Evolutionary conservation across 768 basidiomycete genomes (phyloP).

Genomic region (Mrakia frigida): DNA sequence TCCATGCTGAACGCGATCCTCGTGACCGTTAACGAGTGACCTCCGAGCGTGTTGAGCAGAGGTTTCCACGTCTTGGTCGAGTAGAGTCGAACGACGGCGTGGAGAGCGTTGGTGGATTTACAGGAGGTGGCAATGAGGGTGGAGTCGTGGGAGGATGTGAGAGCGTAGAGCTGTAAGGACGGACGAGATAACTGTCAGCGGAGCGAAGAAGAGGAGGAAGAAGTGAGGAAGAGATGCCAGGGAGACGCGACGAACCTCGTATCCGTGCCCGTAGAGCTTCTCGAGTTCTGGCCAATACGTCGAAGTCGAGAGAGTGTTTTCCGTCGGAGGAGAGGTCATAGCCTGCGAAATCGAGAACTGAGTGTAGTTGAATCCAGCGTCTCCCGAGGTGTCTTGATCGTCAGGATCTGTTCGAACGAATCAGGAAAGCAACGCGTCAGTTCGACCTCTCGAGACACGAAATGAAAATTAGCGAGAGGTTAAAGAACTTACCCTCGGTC

Average conservation of each 20-base stretch:
- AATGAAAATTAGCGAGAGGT: not conserved
- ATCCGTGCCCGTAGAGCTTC: constrained; percentile 96
- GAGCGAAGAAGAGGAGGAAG: not conserved
- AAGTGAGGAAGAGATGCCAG: not conserved
- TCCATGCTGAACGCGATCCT: constrained; percentile 83
- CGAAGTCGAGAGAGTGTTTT: constrained; percentile 76
- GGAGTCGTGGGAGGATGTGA: constrained; percentile 67
- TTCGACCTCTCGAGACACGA: constrained; percentile 15
- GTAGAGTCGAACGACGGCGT: constrained; percentile 81
- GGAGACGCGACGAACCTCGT: constrained; percentile 59
- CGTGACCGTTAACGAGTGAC: constrained; percentile 86
- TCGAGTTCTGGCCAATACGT: constrained; percentile 97
- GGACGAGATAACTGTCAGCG: not conserved
- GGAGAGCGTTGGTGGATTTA: constrained; percentile 77
- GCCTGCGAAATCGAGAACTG: constrained; percentile 42
- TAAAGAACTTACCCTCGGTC: constrained; percentile 55
- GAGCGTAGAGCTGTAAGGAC: constrained; percentile 62
- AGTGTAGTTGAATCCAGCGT: constrained; percentile 39
- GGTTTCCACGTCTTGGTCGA: constrained; percentile 65
- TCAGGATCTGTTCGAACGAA: constrained; percentile 33
- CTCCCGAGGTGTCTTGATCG: constrained; percentile 32
- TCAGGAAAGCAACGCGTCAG: not conserved
- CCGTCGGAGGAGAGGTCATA: constrained; percentile 56
- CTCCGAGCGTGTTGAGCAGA: constrained; percentile 66
- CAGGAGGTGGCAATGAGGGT: constrained; percentile 80